Base-by-base conservation (phyloP, 768 basidiomycete genomes). In the Panaeolus papilionaceus region DNA sequence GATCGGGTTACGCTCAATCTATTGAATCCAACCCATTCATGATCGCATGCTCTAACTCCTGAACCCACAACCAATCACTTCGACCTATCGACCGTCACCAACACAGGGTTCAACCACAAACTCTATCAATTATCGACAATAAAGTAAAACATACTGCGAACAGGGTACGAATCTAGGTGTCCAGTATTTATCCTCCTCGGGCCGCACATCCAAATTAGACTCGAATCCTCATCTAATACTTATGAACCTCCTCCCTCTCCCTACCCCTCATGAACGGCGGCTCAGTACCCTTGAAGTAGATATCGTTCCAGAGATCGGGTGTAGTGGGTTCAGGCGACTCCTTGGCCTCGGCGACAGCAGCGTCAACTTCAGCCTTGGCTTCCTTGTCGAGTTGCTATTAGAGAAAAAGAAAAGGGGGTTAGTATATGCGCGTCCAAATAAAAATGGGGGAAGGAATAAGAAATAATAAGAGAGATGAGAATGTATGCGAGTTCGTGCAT, bases 261-360 rank as follows among this genome's bases (percentile, higher is more conserved):
- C 96, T 86, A 65, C 96, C 97, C 69, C 96, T 87, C 92, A 97
- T 92, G 78, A 75, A 88, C 28, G 90, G 83, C 5, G 95, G 95
- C 79, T 91, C 94, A 2, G 94, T 94, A 61, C 91, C 90, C 82
- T 92, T 91, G 83, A 89, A 93, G 82, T 96, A 95, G 64, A 95
- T 89, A 75, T 94, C 94, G 18, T 87, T 88, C 92, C 92, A 95
- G 70, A 96, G 83, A 73, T 93, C 91, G 75, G 88, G 83, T n/a
- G 78, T 18, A 2, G 78, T 73, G 3, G 97, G 97, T 74, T 89
- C 87, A 2, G 94, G 92, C 16, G 89, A 91, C 51, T 86, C 82
- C 83, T 98, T 98, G 44, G 96, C 94, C 78, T 95, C 94, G 77
- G 95, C 94, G 33, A 98, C 96, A 3, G 95, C 94, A 69, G 83